Evolutionary conservation across 768 basidiomycete species (phyloP).

Genomic region (Mycena metata): DNA sequence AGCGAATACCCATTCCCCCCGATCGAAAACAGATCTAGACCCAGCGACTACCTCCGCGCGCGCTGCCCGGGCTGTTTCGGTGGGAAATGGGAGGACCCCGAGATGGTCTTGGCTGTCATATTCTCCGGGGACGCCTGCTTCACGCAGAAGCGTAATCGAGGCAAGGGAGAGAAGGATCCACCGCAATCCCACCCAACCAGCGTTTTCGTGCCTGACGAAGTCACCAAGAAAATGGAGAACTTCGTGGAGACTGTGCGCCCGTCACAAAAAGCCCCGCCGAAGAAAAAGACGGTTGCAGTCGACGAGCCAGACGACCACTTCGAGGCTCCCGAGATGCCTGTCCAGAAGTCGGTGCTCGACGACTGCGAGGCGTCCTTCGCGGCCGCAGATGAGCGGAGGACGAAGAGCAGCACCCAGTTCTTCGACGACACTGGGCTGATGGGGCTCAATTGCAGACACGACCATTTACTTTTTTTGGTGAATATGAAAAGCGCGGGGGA

Average conservation of each 20-base stretch:
- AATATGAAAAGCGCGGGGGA: conserved; percentile 54
- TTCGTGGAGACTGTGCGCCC: conserved; percentile 35
- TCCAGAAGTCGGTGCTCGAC: conserved; percentile 49
- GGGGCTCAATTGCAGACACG: conserved; percentile 53
- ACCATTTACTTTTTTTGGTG: conserved; percentile 48
- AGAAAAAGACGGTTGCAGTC: background rate
- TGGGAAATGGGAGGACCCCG: conserved; percentile 23
- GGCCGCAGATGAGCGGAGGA: conserved; percentile 44
- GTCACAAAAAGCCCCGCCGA: background rate
- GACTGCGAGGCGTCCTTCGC: conserved; percentile 43
- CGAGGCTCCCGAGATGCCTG: conserved; percentile 40
- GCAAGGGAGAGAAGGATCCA: conserved; percentile 31
- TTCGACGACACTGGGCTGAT: conserved; percentile 53
- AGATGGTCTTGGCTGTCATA: conserved; percentile 4
- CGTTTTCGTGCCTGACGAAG: conserved; percentile 40
- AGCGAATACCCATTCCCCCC: background rate
- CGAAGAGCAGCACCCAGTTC: conserved; percentile 47
- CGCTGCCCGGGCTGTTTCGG: conserved; percentile 39
- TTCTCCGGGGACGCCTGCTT: conserved; percentile 38
- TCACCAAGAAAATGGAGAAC: conserved; percentile 39
- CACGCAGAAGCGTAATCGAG: conserved; percentile 46
- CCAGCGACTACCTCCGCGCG: conserved; percentile 39
- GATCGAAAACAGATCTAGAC: conserved; percentile 7
- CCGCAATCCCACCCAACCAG: conserved; percentile 39
- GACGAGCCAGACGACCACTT: conserved; percentile 25